Conservation (phyloP, 1,284 basidiomycete genomes). For the Apiotrichum siamense region DNA sequence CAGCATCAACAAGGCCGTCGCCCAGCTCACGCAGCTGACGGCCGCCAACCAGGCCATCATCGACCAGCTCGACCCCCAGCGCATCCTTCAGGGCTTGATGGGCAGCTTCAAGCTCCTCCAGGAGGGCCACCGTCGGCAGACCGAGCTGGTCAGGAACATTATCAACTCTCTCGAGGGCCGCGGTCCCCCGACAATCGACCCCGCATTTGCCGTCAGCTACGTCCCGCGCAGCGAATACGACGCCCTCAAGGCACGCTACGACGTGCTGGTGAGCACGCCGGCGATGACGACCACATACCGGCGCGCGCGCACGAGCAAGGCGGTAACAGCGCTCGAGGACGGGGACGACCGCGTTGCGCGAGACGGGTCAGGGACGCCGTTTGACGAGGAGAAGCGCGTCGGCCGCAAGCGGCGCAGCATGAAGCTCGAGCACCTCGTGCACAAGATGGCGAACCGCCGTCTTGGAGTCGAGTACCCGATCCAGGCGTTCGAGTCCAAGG, state of each 20-base stretch:
- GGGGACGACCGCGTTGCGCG: slow-evolving; percentile 8
- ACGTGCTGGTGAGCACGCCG: slow-evolving; percentile 23
- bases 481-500: slow-evolving; percentile 29
- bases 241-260: slow-evolving; percentile 33
- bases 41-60: slow-evolving; percentile 21
- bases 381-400: slow-evolving; percentile 14
- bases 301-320: slow-evolving; percentile 3
- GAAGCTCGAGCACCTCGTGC: slow-evolving; percentile 45
- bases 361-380: slow-evolving; percentile 7
- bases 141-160: slow-evolving; percentile 30
- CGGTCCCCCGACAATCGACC: slow-evolving; percentile 23
- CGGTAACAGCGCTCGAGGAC: slow-evolving; percentile 3
- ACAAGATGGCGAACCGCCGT: slow-evolving; percentile 43
- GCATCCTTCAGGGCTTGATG: slow-evolving; percentile 25
- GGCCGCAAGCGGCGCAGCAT: slow-evolving; percentile 36
- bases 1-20: slow-evolving; percentile 20
- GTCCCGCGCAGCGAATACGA: slow-evolving; percentile 35
- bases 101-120: slow-evolving; percentile 28
- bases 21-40: slow-evolving; percentile 22
- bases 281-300: slow-evolving; percentile 1
- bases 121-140: slow-evolving; percentile 31
- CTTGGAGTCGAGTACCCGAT: slow-evolving; percentile 42
- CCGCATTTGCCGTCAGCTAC: slow-evolving; percentile 21
- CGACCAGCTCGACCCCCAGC: slow-evolving; percentile 28
- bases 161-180: slow-evolving; percentile 14